phyloP scores from a whole-genome alignment of 768 basidiomycete species.

The Cantharellus anzutake region DNA sequence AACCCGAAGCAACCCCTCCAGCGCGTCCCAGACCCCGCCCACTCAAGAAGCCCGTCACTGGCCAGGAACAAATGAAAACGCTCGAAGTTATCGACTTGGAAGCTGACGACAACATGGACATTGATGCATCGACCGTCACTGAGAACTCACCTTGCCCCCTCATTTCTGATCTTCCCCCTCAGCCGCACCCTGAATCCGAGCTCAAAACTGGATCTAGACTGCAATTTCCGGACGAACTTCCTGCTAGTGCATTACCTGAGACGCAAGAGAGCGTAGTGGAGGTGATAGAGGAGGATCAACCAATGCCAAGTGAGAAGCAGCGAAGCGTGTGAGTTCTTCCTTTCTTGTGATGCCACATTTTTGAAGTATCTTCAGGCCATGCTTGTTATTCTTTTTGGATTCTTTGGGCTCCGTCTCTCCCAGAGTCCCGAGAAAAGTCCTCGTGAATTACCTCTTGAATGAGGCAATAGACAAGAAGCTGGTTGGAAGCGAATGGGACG shows the following conservation, averaged over 20 bases:
- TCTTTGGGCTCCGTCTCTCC: constrained; percentile 47
- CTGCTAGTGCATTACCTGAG: background rate
- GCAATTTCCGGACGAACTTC: too few species aligned
- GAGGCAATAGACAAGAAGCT: constrained; percentile 64
- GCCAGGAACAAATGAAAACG: background rate
- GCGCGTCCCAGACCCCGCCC: constrained; percentile 16
- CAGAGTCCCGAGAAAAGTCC: constrained; percentile 27
- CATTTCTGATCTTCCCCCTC: background rate
- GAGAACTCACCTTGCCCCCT: background rate
- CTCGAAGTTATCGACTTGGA: background rate
- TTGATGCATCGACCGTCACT: background rate
- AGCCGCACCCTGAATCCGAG: too few species aligned
- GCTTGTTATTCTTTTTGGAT: constrained; percentile 58
- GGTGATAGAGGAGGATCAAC: background rate
- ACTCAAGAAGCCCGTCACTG: constrained; percentile 1
- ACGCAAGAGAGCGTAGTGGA: background rate
- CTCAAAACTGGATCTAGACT: too few species aligned
- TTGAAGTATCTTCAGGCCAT: too few species aligned
- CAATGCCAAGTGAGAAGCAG: background rate
- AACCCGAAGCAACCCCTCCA: too few species aligned
- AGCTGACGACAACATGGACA: background rate
- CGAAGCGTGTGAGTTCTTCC: background rate
- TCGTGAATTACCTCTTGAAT: constrained; percentile 45
- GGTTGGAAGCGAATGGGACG: constrained; percentile 15
- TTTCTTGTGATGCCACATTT: too few species aligned